Evolutionary conservation across 305 asterid species (phyloP).

Genomic region (Petunia hybrid): DNA sequence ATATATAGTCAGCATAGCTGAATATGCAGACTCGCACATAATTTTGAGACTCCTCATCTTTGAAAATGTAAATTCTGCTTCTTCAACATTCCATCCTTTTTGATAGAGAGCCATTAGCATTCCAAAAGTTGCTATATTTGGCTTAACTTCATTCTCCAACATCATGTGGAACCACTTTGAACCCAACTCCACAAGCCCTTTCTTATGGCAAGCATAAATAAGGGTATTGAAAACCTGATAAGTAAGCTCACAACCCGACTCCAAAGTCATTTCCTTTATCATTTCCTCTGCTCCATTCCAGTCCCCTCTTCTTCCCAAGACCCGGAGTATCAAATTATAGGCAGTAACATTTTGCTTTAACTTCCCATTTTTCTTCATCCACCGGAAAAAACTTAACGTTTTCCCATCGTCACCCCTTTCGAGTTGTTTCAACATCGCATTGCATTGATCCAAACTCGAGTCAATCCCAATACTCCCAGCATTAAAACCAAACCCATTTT

Average conservation of each 20-base stretch:
- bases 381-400: slow-evolving; percentile 65
- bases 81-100: slow-evolving; percentile 73
- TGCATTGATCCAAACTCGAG: slow-evolving; percentile 60
- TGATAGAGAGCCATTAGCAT: slow-evolving; percentile 88
- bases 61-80: slow-evolving; percentile 77
- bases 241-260: slow-evolving; percentile 57
- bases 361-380: slow-evolving; percentile 82
- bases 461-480: slow-evolving; percentile 40
- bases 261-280: slow-evolving; percentile 64
- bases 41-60: slow-evolving; percentile 71
- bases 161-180: slow-evolving; percentile 72
- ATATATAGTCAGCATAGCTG: slow-evolving; percentile 83
- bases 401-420: slow-evolving; percentile 54
- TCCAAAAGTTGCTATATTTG: slow-evolving; percentile 90
- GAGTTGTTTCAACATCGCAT: slow-evolving; percentile 61
- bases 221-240: slow-evolving; percentile 74
- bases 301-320: slow-evolving; percentile 71
- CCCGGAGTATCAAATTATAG: slow-evolving; percentile 70
- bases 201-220: slow-evolving; percentile 70
- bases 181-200: slow-evolving; percentile 67
- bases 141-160: slow-evolving; percentile 70
- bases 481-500: slow-evolving; percentile 39
- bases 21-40: slow-evolving; percentile 76
- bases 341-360: slow-evolving; percentile 68
- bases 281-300: slow-evolving; percentile 69